These are phyloP conservation scores for Schizophyllum amplum DNA, from an alignment of 1,284 basidiomycete genomes.

Conservation along the genomic window DNA sequence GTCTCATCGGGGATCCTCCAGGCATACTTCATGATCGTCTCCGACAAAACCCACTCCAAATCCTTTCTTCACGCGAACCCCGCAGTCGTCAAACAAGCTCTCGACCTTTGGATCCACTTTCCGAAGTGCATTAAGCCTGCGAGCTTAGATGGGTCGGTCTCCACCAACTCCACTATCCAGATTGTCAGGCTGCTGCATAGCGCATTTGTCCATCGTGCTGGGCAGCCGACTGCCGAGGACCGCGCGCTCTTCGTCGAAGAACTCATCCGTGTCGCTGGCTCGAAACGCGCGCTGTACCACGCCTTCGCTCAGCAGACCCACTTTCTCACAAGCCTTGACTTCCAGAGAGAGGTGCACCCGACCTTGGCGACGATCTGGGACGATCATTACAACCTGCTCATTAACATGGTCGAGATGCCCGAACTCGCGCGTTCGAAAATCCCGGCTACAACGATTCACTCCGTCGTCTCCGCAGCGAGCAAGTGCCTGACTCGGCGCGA, in stretches of 20 bases:
- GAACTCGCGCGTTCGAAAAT: background rate
- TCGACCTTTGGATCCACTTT: background rate
- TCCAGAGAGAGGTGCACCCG: background rate
- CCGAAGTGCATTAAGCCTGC: background rate
- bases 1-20: background rate
- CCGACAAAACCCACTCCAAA: background rate
- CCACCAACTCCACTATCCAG: background rate
- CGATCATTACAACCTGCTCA: background rate
- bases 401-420: background rate
- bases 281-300: background rate
- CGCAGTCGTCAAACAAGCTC: background rate
- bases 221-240: background rate
- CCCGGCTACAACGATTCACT: background rate
- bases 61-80: background rate
- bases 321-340: background rate
- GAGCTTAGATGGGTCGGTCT: too few relatives aligned
- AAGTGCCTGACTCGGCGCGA: background rate
- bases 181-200: background rate
- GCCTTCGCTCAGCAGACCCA: background rate
- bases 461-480: background rate
- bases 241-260: background rate
- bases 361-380: background rate
- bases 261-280: background rate
- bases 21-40: background rate
- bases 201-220: background rate